Evolutionary conservation across 495 filamentous ascomycete genomes (phyloP).

Genomic region (Penicillium bialowiezense): DNA sequence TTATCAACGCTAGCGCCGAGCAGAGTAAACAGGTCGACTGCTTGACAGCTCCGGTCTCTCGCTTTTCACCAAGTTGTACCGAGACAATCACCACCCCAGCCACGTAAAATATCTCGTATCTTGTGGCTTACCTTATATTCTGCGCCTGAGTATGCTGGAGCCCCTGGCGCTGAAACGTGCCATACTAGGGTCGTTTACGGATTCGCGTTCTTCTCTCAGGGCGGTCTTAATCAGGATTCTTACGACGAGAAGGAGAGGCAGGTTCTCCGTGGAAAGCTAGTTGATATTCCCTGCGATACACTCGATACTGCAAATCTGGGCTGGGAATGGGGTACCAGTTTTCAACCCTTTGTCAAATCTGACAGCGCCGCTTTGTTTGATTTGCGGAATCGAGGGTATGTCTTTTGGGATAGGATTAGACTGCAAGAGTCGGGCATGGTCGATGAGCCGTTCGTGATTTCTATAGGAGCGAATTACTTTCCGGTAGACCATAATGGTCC

Average conservation of each 20-base stretch:
- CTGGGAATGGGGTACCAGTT: constrained; percentile 4
- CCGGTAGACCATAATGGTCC: neutral
- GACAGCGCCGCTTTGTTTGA: neutral
- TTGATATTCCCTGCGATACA: neutral
- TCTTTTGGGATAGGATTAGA: neutral
- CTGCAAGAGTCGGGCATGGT: neutral
- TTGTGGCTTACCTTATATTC: neutral
- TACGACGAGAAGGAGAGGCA: neutral
- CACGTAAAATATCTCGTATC: neutral
- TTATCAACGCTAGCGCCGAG: neutral
- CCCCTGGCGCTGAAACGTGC: neutral
- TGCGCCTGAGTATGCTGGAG: neutral
- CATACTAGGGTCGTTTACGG: neutral
- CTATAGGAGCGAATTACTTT: neutral
- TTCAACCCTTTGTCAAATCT: neutral
- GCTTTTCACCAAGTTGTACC: neutral
- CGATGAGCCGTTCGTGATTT: neutral
- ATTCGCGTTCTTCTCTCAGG: neutral
- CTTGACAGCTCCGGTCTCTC: neutral
- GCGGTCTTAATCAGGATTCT: neutral
- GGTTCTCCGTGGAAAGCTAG: neutral
- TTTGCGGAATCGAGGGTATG: neutral
- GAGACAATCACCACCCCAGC: neutral
- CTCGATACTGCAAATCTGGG: neutral
- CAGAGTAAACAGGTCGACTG: neutral